Evolutionary conservation across 2,329 filamentous ascomycete genomes (phyloP).

Genomic region (Sclerotinia nivalis): DNA sequence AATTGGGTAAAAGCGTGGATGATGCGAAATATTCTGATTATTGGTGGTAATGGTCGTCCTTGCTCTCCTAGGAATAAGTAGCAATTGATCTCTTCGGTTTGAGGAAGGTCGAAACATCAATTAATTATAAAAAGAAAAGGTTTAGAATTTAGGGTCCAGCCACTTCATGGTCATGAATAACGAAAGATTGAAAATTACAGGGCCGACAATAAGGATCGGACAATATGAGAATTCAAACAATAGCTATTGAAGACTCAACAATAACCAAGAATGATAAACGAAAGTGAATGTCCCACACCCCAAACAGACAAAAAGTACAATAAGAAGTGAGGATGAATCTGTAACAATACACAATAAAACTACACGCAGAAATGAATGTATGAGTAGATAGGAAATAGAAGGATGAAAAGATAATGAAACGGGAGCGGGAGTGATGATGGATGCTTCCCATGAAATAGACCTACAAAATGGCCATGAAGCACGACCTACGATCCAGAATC

Average conservation of each 20-base stretch:
- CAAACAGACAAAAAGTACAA: constrained; percentile 22
- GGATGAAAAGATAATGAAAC: constrained; percentile 33
- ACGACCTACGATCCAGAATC: constrained; percentile 24
- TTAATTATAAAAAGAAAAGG: constrained; percentile 21
- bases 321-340: constrained; percentile 18
- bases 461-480: constrained; percentile 23
- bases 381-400: constrained; percentile 19
- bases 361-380: constrained; percentile 21
- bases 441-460: constrained; percentile 20
- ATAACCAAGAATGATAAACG: constrained; percentile 24
- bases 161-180: constrained; percentile 7
- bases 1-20: neutral
- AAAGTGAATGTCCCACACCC: constrained; percentile 26
- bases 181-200: constrained; percentile 15
- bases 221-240: constrained; percentile 23
- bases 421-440: neutral
- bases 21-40: neutral
- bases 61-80: constrained; percentile 3
- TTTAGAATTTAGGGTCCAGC: constrained; percentile 13
- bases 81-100: neutral
- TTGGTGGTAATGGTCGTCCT: constrained; percentile 13
- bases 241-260: constrained; percentile 26
- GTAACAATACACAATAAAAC: constrained; percentile 26
- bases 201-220: constrained; percentile 18
- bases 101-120: constrained; percentile 18